Conservation (phyloP, 2,329 filamentous ascomycete species). For the Cladosporium sp. region DNA sequence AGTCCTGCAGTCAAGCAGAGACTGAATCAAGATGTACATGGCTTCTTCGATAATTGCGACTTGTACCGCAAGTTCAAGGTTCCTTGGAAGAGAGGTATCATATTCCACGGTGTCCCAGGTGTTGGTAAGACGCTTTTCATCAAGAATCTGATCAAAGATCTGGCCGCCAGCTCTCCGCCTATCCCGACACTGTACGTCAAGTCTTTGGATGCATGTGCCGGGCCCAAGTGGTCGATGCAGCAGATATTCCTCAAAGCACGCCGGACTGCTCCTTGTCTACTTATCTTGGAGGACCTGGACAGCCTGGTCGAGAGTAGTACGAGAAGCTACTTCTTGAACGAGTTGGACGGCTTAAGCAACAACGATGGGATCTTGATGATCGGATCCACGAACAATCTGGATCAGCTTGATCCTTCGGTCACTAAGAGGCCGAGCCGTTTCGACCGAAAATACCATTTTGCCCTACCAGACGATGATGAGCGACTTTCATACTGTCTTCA, state of each 20-base stretch:
- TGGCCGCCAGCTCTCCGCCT: constrained; percentile 28
- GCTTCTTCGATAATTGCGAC: constrained; percentile 37
- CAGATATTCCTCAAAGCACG: constrained; percentile 57
- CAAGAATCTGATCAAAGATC: constrained; percentile 37
- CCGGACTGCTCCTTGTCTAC: constrained; percentile 60
- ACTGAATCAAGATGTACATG: constrained; percentile 36
- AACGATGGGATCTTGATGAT: constrained; percentile 10
- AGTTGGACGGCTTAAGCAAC: constrained; percentile 63
- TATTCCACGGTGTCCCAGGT: constrained; percentile 37
- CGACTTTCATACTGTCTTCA: constrained; percentile 58
- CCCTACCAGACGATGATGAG: constrained; percentile 45
- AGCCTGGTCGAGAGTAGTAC: constrained; percentile 58
- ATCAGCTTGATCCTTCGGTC: constrained; percentile 56
- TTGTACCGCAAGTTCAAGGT: constrained; percentile 41
- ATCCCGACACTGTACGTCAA: constrained; percentile 40
- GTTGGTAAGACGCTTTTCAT: constrained; percentile 45
- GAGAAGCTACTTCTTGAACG: constrained; percentile 66
- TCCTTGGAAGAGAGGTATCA: constrained; percentile 46
- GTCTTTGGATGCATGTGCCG: constrained; percentile 10
- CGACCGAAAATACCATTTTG: constrained; percentile 63
- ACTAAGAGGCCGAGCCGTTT: constrained; percentile 61
- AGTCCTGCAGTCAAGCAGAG: constrained; percentile 41
- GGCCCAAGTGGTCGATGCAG: constrained; percentile 39
- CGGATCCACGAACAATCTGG: constrained; percentile 6
- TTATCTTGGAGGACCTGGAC: constrained; percentile 69